Evolutionary conservation across 2,329 filamentous ascomycete genomes (phyloP).

Genomic region (Zymoseptoria tritici): DNA sequence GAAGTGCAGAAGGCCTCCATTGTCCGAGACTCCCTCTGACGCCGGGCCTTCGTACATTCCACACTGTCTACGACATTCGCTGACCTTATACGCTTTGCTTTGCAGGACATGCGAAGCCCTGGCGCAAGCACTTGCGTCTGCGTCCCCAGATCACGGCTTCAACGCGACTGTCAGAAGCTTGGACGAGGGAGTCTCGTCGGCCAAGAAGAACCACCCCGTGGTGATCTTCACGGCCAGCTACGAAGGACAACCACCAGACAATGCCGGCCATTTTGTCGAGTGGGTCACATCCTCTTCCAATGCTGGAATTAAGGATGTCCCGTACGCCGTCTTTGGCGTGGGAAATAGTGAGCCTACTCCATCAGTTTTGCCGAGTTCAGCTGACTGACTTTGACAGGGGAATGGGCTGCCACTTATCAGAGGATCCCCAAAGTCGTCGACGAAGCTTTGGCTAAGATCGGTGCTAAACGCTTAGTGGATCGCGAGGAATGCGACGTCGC

Average conservation of each 20-base stretch:
- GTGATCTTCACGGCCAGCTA: constrained; percentile 65
- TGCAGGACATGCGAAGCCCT: constrained; percentile 58
- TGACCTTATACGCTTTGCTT: no score
- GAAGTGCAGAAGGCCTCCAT: no score
- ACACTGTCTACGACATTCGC: no score
- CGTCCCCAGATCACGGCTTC: constrained; percentile 55
- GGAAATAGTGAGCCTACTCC: constrained; percentile 38
- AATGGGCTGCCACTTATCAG: constrained; percentile 57
- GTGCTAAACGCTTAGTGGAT: constrained; percentile 34
- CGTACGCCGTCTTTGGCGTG: constrained; percentile 64
- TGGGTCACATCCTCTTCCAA: constrained; percentile 48
- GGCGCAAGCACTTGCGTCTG: constrained; percentile 54
- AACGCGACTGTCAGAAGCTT: constrained; percentile 49
- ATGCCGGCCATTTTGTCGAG: constrained; percentile 59
- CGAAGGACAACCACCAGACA: constrained; percentile 66
- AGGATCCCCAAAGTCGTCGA: constrained; percentile 58
- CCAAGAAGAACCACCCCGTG: constrained; percentile 55
- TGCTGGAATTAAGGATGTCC: constrained; percentile 34
- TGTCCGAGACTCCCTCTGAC: no score
- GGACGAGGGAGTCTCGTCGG: constrained; percentile 53
- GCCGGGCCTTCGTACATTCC: no score
- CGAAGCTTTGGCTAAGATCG: constrained; percentile 42
- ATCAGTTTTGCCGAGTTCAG: neutral
- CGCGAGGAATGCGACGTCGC: constrained; percentile 32
- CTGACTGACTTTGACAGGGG: constrained; percentile 22